Evolutionary conservation across 1,284 basidiomycete species (phyloP).

Genomic region (Microstroma glucosiphilum): DNA sequence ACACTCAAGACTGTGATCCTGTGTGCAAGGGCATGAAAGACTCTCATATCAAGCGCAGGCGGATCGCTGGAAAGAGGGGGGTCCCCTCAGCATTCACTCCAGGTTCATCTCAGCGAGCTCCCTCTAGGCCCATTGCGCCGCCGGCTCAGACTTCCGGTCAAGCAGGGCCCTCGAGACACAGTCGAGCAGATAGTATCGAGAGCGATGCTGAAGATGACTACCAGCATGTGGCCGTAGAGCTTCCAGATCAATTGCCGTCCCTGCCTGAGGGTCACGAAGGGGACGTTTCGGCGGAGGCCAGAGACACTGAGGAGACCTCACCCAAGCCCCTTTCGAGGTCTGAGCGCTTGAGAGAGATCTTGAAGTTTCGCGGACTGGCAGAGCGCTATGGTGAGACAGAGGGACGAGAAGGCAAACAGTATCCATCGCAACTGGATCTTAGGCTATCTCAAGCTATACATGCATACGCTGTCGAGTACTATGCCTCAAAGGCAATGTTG

Average conservation of each 20-base stretch:
- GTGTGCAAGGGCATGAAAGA: too few species aligned
- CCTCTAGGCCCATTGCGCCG: too few species aligned
- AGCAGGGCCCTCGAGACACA: background rate
- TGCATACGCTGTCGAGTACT: background rate
- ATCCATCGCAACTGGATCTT: background rate
- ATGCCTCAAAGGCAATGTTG: background rate
- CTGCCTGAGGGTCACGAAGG: background rate
- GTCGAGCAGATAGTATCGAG: too few species aligned
- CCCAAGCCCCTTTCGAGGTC: background rate
- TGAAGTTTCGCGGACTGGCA: background rate
- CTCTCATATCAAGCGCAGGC: too few species aligned
- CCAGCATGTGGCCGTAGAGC: background rate
- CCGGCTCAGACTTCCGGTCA: background rate
- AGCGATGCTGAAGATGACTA: background rate
- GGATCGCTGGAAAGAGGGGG: too few species aligned
- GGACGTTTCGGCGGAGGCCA: background rate
- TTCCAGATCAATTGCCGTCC: background rate
- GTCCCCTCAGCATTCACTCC: too few species aligned
- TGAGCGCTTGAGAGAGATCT: background rate
- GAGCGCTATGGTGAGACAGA: background rate
- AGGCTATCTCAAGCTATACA: background rate
- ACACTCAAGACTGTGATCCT: too few species aligned
- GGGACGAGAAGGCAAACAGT: too few species aligned
- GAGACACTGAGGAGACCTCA: background rate
- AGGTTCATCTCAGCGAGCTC: too few species aligned